phyloP scores from a whole-genome alignment of 108 stramenopile genomes.

The Poteriospumella lacustris region DNA sequence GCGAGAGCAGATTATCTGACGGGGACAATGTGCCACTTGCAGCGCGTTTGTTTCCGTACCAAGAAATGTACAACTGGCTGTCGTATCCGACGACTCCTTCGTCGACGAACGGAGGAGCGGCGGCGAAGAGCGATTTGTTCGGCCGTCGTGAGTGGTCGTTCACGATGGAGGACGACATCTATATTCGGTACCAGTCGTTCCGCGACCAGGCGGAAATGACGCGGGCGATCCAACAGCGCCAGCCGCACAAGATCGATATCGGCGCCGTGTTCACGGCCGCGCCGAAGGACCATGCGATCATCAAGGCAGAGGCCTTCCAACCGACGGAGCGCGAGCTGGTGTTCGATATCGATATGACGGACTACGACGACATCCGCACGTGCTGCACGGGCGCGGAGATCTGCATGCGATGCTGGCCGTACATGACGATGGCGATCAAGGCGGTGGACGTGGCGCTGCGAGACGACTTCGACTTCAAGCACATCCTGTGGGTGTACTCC shows the following conservation, averaged over 20 bases:
- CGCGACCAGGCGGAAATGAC: constrained; percentile 56
- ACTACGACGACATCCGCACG: constrained; percentile 93
- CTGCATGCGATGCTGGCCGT: constrained; percentile 76
- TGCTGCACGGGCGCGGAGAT: constrained; percentile 71
- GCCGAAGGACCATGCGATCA: constrained; percentile 40
- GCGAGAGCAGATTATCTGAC: too few species aligned
- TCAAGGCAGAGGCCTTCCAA: constrained; percentile 65
- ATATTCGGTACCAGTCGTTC: constrained; percentile 77
- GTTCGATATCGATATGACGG: constrained; percentile 98
- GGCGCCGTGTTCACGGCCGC: constrained; percentile 87
- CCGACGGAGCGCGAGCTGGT: constrained; percentile 91
- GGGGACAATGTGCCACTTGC: too few species aligned
- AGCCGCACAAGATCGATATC: constrained; percentile 98
- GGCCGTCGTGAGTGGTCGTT: constrained; percentile 89
- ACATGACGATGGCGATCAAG: constrained; percentile 91
- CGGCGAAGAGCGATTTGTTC: constrained; percentile 41
- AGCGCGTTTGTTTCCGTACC: constrained; percentile 73
- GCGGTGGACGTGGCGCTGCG: constrained; percentile 67
- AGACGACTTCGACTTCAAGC: constrained; percentile 92
- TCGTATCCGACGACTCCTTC: constrained; percentile 50
- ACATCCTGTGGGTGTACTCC: constrained; percentile 95
- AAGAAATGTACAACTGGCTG: constrained; percentile 57
- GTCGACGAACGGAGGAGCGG: constrained; percentile 26
- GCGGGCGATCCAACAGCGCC: constrained; percentile 62
- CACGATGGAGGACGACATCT: constrained; percentile 92